Base-by-base conservation (phyloP, 2,329 filamentous ascomycete genomes). In the Hypoxylon sp. region DNA sequence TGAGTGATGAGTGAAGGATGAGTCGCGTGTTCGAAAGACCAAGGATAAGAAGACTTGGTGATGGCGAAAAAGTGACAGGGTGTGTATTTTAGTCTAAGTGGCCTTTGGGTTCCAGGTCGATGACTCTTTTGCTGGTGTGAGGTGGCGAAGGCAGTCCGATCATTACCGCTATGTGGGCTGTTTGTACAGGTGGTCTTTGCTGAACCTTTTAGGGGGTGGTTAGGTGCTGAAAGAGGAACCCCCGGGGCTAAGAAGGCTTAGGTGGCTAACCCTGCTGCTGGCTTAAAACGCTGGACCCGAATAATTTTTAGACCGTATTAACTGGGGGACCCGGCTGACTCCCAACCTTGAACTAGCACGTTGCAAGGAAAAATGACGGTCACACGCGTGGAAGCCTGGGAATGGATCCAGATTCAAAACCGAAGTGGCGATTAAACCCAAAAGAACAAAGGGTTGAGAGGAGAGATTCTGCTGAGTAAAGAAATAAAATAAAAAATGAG, bases 61-160 rank as follows among this genome's bases (percentile, higher is more conserved):
- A 72, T 68, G 68, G 67, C 68, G 69, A 73, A 68, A 63, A 69
- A 30, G 70, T 67, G 71, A 69, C 70, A 70, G 73, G 69, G 70
- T 23, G 23, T 73, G 68, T 34, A 23, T 36, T 61, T 61, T 61
- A 58, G 61, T 71, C 64, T 58, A 70, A 73, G 64, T 68, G 68
- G 72, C 61, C 63, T 68, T 72, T 68, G 73, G 74, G 73, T 70
- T 72, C 68, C 70, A 68, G 72, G 71, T 69, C 67, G 76, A 79
- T 79, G 76, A 78, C 76, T 78, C 77, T 77, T 77, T 69, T 71
- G 69, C 68, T 58, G 57, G 65, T 59, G 69, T 73, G 74, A 75
- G 74, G 77, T 79, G 77, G 77, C 77, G 75, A 78, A 76, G 77
- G 70, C 59, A 63, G 69, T 75, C 72, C 73, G 74, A 73, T 71